A percentile compares a stretch with the other conserved stretches of the same genome.
These are phyloP conservation scores for Xylariaceae sp. DNA, from an alignment of 2,329 filamentous ascomycete species.

Conservation along the genomic window DNA sequence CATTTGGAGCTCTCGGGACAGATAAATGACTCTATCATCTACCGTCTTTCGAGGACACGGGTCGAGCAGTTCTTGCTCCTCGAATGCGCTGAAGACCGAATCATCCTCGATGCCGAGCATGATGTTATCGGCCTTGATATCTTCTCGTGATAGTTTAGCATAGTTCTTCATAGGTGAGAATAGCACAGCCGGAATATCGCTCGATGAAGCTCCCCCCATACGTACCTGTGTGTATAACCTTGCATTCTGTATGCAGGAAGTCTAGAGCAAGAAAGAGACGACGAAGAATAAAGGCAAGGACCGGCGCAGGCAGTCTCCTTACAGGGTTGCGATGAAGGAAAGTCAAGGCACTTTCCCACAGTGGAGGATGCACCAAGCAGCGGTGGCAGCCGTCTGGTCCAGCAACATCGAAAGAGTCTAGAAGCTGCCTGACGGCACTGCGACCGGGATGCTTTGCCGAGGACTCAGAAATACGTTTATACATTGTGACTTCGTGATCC, in stretches of 20 bases:
- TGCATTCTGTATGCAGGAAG: conserved; percentile 43
- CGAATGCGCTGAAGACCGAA: conserved; percentile 37
- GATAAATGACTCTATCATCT: conserved; percentile 39
- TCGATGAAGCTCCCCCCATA: conserved; percentile 35
- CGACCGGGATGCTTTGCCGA: conserved; percentile 30
- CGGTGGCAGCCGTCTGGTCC: conserved; percentile 34
- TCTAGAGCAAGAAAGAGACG: conserved; percentile 42
- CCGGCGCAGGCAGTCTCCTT: conserved; percentile 30
- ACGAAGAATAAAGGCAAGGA: conserved; percentile 34
- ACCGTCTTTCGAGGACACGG: conserved; percentile 41
- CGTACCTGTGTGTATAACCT: conserved; percentile 43
- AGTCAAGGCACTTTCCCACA: conserved; percentile 39
- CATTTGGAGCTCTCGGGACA: conserved; percentile 35
- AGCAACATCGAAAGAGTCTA: conserved; percentile 36
- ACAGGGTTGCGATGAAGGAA: conserved; percentile 39
- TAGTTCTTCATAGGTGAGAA: too few relatives aligned
- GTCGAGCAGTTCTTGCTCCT: conserved; percentile 35
- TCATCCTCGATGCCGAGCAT: conserved; percentile 40
- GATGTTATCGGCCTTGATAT: conserved; percentile 46
- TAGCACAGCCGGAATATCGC: background rate
- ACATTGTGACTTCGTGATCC: conserved; percentile 39
- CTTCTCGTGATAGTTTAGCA: too few relatives aligned
- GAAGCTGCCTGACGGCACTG: conserved; percentile 28
- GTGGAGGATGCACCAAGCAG: conserved; percentile 37
- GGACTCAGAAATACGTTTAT: conserved; percentile 33